phyloP scores from a whole-genome alignment of 148 eudicot genomes.

The Pouteria glomerata region DNA sequence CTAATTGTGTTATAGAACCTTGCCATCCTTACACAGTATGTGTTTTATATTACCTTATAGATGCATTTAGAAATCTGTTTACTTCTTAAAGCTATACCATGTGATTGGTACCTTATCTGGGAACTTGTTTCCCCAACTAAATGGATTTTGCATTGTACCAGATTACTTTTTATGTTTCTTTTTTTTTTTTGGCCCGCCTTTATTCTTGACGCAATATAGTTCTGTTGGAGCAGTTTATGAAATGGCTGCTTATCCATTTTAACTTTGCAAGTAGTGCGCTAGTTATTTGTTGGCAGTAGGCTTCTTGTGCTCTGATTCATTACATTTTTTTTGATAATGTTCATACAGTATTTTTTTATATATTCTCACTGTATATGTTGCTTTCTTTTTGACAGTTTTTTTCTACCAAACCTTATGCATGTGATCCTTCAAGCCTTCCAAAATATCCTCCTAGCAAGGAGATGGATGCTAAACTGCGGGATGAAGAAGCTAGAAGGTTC shows the following conservation, averaged over 20 bases:
- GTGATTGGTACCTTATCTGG: no score
- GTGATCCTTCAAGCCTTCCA: constrained; percentile 70
- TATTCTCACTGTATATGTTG: background rate
- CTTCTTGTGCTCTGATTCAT: background rate
- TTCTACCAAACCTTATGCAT: constrained; percentile 57
- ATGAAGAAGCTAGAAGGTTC: constrained; percentile 70
- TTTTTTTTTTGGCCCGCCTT: no score
- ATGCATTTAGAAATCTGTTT: no score
- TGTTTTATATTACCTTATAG: background rate
- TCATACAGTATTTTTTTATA: background rate
- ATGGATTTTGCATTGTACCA: no score
- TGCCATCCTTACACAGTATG: background rate
- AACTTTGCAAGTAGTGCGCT: background rate
- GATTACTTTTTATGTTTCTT: no score
- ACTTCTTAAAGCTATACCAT: no score
- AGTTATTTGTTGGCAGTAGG: background rate
- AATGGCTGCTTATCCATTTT: no score
- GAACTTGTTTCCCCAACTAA: no score
- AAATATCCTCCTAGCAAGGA: constrained; percentile 77
- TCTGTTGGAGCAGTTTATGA: no score
- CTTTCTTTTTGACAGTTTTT: constrained; percentile 38
- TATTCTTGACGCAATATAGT: no score
- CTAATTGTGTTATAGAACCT: background rate
- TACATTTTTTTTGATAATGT: background rate
- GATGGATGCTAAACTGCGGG: constrained; percentile 79